phyloP scores from a whole-genome alignment of 192 early-diverging fungal genomes.

The Backusella luteola region DNA sequence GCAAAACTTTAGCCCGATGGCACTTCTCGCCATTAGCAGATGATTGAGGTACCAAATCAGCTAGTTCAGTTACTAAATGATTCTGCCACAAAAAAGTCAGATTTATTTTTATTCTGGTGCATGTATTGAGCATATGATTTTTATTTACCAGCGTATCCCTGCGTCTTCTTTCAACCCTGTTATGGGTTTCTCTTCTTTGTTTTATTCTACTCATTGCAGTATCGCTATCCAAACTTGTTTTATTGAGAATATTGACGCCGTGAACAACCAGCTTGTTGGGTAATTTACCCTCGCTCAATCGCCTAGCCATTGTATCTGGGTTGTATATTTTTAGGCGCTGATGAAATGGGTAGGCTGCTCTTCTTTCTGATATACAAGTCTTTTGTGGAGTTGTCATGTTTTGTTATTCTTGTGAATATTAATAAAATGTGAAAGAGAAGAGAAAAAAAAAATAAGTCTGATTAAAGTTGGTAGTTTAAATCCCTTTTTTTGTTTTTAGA shows the following conservation, averaged over 20 bases:
- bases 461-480: background rate
- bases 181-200: slow-evolving; percentile 69
- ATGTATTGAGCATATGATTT: background rate
- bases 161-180: slow-evolving; percentile 68
- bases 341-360: slow-evolving; percentile 33
- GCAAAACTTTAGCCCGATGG: slow-evolving; percentile 46
- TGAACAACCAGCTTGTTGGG: slow-evolving; percentile 42
- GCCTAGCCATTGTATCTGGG: slow-evolving; percentile 25
- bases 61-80: slow-evolving; percentile 44
- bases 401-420: background rate
- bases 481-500: background rate
- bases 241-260: slow-evolving; percentile 74
- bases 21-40: slow-evolving; percentile 38
- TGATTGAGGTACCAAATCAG: slow-evolving; percentile 36
- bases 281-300: slow-evolving; percentile 17
- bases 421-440: background rate
- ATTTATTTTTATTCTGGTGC: background rate
- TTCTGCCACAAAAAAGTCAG: slow-evolving; percentile 1
- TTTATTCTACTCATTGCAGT: slow-evolving; percentile 66
- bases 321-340: slow-evolving; percentile 31
- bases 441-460: background rate
- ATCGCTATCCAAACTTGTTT: slow-evolving; percentile 65
- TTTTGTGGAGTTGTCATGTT: slow-evolving; percentile 13
- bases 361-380: slow-evolving; percentile 24
- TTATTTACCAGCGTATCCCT: slow-evolving; percentile 57